A percentile compares a stretch with the other conserved stretches of the same genome.
Evolutionary conservation across 2,329 filamentous ascomycete species (phyloP).

Genomic region (Zelopaecilomyces penicillatus): DNA sequence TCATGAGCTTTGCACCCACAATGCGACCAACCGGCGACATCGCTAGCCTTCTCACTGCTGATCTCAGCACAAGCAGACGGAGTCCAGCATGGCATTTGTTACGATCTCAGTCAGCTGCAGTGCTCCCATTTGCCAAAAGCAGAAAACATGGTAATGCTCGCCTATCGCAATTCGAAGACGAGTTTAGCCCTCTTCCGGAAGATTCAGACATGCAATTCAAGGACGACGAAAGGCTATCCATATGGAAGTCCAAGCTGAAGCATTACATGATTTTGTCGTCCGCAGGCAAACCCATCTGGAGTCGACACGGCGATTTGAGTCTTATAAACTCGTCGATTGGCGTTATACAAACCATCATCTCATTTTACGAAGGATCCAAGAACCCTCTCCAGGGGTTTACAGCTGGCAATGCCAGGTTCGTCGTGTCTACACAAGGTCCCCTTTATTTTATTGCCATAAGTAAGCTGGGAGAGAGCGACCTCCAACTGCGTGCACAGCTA

Average conservation of each 20-base stretch:
- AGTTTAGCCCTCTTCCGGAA: constrained; percentile 69
- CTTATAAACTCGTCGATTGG: constrained; percentile 92
- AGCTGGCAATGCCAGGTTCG: constrained; percentile 78
- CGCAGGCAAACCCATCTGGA: constrained; percentile 95
- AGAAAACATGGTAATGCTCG: constrained; percentile 38
- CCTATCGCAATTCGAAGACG: constrained; percentile 60
- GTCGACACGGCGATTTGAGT: constrained; percentile 81
- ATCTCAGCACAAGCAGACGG: constrained; percentile 45
- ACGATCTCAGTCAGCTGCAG: constrained; percentile 50
- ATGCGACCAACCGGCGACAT: constrained; percentile 59
- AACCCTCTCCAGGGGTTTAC: constrained; percentile 77
- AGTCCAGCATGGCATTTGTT: constrained; percentile 63
- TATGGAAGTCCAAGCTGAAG: constrained; percentile 90
- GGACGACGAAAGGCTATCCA: constrained; percentile 53
- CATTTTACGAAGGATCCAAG: constrained; percentile 78
- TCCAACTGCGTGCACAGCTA: constrained; percentile 77
- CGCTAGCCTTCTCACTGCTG: constrained; percentile 72
- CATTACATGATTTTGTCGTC: constrained; percentile 96
- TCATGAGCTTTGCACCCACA: constrained; percentile 58
- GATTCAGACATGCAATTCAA: constrained; percentile 31
- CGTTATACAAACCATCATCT: constrained; percentile 94
- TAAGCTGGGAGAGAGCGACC: constrained; percentile 82
- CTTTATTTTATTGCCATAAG: constrained; percentile 93
- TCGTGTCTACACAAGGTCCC: constrained; percentile 75
- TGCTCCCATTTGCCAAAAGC: constrained; percentile 52